A percentile compares a stretch with the other conserved stretches of the same genome.
Conservation (phyloP, 2,329 filamentous ascomycete genomes). For the Diaporthe ilicicola region DNA sequence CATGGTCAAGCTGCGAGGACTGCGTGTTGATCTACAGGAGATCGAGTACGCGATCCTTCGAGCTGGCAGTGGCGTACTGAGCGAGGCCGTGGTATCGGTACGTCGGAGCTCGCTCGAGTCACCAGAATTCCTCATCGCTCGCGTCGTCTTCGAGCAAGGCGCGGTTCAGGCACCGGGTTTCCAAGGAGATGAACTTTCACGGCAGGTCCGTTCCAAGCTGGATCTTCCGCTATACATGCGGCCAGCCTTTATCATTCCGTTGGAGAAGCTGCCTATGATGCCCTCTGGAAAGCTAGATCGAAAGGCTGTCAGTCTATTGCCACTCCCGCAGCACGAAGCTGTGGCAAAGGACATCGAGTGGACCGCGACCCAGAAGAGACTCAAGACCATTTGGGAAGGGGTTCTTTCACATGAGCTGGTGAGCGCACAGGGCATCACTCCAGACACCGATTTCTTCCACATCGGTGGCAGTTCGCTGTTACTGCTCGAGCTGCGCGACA, state of each 20-base stretch:
- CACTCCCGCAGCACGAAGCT: slow-evolving; percentile 33
- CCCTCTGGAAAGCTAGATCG: slow-evolving; percentile 45
- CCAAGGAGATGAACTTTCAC: neutral
- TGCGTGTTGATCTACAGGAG: slow-evolving; percentile 47
- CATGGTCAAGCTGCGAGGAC: slow-evolving; percentile 52
- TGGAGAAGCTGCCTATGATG: slow-evolving; percentile 43
- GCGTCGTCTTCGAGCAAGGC: neutral
- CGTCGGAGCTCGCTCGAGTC: neutral
- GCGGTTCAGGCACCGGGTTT: slow-evolving; percentile 7
- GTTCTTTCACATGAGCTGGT: slow-evolving; percentile 35
- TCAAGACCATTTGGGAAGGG: slow-evolving; percentile 31
- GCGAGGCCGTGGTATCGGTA: neutral
- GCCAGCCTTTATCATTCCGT: slow-evolving; percentile 39
- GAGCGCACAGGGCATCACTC: slow-evolving; percentile 19
- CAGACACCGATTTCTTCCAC: slow-evolving; percentile 50
- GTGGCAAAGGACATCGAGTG: slow-evolving; percentile 9
- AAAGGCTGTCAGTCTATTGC: slow-evolving; percentile 36
- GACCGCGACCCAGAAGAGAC: neutral
- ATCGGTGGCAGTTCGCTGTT: slow-evolving; percentile 52
- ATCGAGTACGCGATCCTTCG: slow-evolving; percentile 12
- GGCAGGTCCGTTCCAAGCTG: slow-evolving; percentile 30
- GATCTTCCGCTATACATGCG: slow-evolving; percentile 44
- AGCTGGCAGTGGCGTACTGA: neutral
- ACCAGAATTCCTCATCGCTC: slow-evolving; percentile 10
- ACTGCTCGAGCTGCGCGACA: slow-evolving; percentile 47